Conservation (phyloP, 768 basidiomycete species). For the Lactarius hengduanensis region DNA sequence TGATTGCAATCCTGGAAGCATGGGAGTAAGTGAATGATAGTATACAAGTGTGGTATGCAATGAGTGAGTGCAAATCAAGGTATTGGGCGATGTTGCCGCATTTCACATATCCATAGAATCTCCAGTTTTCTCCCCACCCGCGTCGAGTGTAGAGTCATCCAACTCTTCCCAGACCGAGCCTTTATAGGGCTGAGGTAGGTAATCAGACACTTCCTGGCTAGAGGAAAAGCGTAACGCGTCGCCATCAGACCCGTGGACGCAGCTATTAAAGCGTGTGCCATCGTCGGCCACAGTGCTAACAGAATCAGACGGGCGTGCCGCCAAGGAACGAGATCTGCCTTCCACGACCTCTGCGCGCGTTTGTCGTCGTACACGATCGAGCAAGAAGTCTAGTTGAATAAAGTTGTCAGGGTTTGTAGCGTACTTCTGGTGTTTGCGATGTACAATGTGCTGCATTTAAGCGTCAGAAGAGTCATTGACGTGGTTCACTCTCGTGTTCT, state of each 20-base stretch:
- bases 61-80: slow-evolving; percentile 15
- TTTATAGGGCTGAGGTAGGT: slow-evolving; percentile 27
- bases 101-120: slow-evolving; percentile 2
- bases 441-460: slow-evolving; percentile 60
- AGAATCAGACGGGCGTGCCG: slow-evolving; percentile 15
- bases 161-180: slow-evolving; percentile 12
- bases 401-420: slow-evolving; percentile 79
- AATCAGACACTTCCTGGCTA: slow-evolving; percentile 28
- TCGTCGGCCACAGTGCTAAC: not conserved
- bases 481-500: not conserved
- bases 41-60: slow-evolving; percentile 28
- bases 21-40: slow-evolving; percentile 21
- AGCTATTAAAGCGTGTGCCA: slow-evolving; percentile 11
- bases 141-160: slow-evolving; percentile 19
- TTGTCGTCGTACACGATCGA: slow-evolving; percentile 58
- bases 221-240: slow-evolving; percentile 17
- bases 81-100: not conserved
- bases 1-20: not conserved
- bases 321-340: slow-evolving; percentile 20
- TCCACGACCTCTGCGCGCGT: slow-evolving; percentile 38
- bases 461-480: slow-evolving; percentile 4
- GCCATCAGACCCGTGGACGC: not conserved
- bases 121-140: slow-evolving; percentile 1
- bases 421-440: slow-evolving; percentile 78
- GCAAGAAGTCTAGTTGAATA: slow-evolving; percentile 68